These are phyloP conservation scores for Wickerhamiella sergipiensis DNA, from an alignment of 805 yeast genomes.

Conservation along the genomic window DNA sequence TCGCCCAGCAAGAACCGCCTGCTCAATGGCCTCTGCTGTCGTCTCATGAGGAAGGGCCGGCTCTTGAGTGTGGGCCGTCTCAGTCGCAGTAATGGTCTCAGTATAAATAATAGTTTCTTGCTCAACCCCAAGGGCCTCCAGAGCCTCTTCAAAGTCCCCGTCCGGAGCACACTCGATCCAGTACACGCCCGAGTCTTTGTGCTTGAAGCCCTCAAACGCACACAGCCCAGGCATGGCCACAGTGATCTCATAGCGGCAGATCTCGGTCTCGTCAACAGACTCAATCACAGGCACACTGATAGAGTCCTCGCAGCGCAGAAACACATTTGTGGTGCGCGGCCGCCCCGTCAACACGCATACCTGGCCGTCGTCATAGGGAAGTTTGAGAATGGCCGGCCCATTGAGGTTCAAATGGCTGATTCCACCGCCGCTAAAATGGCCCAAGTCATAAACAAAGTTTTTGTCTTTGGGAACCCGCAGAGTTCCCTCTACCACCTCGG, in stretches of 20 bases:
- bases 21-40: too few species aligned
- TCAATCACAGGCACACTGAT: neutral
- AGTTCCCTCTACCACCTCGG: constrained; percentile 2
- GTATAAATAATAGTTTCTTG: neutral
- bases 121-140: neutral
- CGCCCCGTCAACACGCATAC: constrained; percentile 44
- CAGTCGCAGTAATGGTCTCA: neutral
- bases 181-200: neutral
- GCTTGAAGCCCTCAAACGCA: constrained; percentile 6
- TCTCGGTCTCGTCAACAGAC: constrained; percentile 11
- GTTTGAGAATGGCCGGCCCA: constrained; percentile 8
- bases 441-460: neutral
- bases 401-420: constrained; percentile 6
- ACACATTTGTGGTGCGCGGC: constrained; percentile 41
- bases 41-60: too few species aligned
- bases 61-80: too few species aligned
- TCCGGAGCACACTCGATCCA: constrained; percentile 9
- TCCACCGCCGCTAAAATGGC: constrained; percentile 1
- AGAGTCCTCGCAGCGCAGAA: constrained; percentile 39
- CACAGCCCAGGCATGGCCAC: constrained; percentile 12
- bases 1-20: too few species aligned
- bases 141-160: neutral
- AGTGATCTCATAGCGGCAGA: constrained; percentile 14
- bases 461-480: neutral
- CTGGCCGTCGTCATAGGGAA: constrained; percentile 32